Evolutionary conservation across 176 grass and related monocot species (phyloP).

Genomic region (Juncus inflexus): DNA sequence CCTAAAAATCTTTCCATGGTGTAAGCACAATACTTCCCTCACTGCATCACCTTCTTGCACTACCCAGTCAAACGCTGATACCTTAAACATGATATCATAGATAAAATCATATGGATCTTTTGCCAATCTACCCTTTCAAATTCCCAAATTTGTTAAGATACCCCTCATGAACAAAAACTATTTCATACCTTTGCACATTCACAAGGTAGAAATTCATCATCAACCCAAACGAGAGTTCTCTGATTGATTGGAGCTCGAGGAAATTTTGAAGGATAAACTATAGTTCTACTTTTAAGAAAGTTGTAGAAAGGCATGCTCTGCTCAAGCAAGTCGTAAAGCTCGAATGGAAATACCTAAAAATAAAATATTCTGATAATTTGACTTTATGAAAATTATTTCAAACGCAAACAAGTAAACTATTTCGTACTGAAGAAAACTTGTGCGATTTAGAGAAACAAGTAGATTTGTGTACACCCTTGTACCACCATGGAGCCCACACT

Average conservation of each 20-base stretch:
- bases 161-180: not conserved
- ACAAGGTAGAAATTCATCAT: slow-evolving; percentile 73
- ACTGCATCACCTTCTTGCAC: slow-evolving; percentile 99
- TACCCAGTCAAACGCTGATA: slow-evolving; percentile 95
- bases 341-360: slow-evolving; percentile 71
- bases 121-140: no score
- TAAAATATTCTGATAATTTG: not conserved
- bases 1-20: slow-evolving; percentile 86
- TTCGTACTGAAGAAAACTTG: slow-evolving; percentile 49
- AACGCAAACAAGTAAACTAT: not conserved
- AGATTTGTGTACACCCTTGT: slow-evolving; percentile 81
- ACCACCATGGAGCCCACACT: slow-evolving; percentile 98
- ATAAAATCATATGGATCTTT: no score
- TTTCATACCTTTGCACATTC: slow-evolving; percentile 73
- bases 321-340: slow-evolving; percentile 82
- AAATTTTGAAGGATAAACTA: slow-evolving; percentile 33
- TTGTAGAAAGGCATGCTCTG: slow-evolving; percentile 93
- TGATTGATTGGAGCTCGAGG: slow-evolving; percentile 56
- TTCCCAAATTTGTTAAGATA: no score
- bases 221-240: slow-evolving; percentile 94
- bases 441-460: slow-evolving; percentile 53
- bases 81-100: slow-evolving; percentile 24
- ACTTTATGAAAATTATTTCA: no score
- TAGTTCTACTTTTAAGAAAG: slow-evolving; percentile 62
- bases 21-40: slow-evolving; percentile 88